Percentiles rank a stretch among this genome's conserved stretches.
phyloP scores from a whole-genome alignment of 441 rosid species.

The Gossypium aridum region DNA sequence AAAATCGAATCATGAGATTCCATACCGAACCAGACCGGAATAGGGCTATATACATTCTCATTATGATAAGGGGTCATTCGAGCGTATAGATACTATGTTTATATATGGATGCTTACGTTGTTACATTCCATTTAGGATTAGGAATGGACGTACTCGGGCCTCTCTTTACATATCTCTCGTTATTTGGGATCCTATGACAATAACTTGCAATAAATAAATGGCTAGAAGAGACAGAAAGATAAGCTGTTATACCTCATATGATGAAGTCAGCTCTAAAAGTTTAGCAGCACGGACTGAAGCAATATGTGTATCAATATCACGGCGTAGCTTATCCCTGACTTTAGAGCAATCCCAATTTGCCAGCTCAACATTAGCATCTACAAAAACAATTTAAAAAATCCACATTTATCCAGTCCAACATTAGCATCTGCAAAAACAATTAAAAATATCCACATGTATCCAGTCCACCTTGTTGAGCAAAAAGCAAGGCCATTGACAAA shows the following conservation, averaged over 20 bases:
- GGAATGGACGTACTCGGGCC: no score
- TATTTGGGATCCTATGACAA: not conserved
- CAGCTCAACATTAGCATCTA: conserved; percentile 74
- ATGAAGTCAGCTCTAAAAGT: conserved; percentile 64
- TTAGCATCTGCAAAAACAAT: conserved; percentile 50
- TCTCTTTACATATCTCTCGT: no score
- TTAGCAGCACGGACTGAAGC: conserved; percentile 66
- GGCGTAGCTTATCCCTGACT: conserved; percentile 58
- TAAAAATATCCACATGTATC: not conserved
- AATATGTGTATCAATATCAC: conserved; percentile 78
- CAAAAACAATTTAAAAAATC: conserved; percentile 14
- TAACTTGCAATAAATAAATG: not conserved
- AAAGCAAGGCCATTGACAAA: not conserved
- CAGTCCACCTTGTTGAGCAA: not conserved
- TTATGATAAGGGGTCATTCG: no score
- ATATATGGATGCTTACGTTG: no score
- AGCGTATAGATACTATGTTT: no score
- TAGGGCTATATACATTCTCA: no score
- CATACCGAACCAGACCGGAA: no score
- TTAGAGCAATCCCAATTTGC: conserved; percentile 82
- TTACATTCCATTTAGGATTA: no score
- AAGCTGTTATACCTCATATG: conserved; percentile 47
- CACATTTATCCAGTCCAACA: conserved; percentile 45
- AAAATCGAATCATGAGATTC: no score
- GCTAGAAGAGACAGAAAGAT: not conserved